A percentile compares a stretch with the other conserved stretches of the same genome.
These are phyloP conservation scores for Jacaranda copaia DNA, from an alignment of 257 asterid species.

Conservation along the genomic window DNA sequence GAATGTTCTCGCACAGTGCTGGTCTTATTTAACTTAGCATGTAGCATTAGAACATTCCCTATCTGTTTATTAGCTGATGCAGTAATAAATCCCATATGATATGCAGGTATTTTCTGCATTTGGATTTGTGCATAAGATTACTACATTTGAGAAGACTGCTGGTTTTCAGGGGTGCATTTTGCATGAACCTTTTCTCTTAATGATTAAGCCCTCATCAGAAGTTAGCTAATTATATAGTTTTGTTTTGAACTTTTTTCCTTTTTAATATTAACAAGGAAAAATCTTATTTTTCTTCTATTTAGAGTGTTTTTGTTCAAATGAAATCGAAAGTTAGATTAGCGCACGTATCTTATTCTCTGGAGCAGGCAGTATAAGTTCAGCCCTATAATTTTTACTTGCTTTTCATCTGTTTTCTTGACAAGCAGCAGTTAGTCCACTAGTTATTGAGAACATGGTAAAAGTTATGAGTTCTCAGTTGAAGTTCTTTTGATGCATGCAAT, in stretches of 20 bases:
- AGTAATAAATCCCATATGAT: conserved; percentile 12
- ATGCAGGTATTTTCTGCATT: conserved; percentile 79
- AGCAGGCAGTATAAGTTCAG: too few relatives aligned
- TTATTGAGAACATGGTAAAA: conserved; percentile 89
- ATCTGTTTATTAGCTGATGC: background rate
- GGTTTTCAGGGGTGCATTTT: conserved; percentile 70
- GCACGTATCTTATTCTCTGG: background rate
- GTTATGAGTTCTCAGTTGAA: conserved; percentile 83
- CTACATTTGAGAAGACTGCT: conserved; percentile 86
- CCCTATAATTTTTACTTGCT: too few relatives aligned
- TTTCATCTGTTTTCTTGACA: conserved; percentile 42
- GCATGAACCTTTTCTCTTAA: background rate
- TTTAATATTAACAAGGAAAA: too few relatives aligned
- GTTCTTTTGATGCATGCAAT: conserved; percentile 88
- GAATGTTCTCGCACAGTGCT: conserved; percentile 7
- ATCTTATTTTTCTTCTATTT: too few relatives aligned
- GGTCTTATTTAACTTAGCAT: conserved; percentile 4
- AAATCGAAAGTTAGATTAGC: background rate
- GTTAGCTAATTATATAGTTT: too few relatives aligned
- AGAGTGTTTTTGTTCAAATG: too few relatives aligned
- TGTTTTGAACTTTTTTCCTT: too few relatives aligned
- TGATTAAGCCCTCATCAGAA: background rate
- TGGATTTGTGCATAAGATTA: conserved; percentile 80
- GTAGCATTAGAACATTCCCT: background rate
- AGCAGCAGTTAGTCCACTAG: conserved; percentile 91